A percentile compares a stretch with the other conserved stretches of the same genome.
These are phyloP conservation scores for Hyaloscypha finlandica DNA, from an alignment of 495 filamentous ascomycete species.

Conservation along the genomic window DNA sequence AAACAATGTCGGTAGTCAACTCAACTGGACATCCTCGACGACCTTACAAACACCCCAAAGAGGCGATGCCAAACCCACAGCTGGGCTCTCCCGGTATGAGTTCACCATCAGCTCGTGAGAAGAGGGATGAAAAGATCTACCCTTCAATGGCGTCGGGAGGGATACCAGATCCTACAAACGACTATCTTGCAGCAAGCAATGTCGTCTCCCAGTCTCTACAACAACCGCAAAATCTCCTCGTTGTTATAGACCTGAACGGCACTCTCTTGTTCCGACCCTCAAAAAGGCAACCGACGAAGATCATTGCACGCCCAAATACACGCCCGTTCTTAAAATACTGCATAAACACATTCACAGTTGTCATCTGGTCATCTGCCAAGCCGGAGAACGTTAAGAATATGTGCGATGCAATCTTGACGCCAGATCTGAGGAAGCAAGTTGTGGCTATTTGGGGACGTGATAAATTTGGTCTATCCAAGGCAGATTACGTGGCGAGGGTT, in stretches of 20 bases:
- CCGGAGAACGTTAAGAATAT: constrained; percentile 68
- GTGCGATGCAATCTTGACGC: constrained; percentile 53
- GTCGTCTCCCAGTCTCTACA: constrained; percentile 27
- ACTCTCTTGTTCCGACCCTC: constrained; percentile 75
- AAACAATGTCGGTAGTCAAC: constrained; percentile 2
- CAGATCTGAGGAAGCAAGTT: constrained; percentile 45
- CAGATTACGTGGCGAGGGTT: constrained; percentile 68
- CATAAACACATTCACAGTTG: constrained; percentile 68
- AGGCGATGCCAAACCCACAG: neutral
- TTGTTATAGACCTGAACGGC: constrained; percentile 93
- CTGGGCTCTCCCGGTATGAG: neutral
- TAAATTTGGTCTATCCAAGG: constrained; percentile 61
- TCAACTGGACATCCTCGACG: neutral
- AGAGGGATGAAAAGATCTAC: constrained; percentile 25
- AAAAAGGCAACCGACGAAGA: constrained; percentile 48
- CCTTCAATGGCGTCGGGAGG: constrained; percentile 50
- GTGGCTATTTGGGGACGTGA: constrained; percentile 82
- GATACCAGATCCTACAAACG: constrained; percentile 43
- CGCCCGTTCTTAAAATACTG: constrained; percentile 66
- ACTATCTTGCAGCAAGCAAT: constrained; percentile 42
- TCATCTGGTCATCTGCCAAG: constrained; percentile 89
- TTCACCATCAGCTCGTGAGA: constrained; percentile 6
- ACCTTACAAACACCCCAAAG: neutral
- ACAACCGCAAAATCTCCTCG: constrained; percentile 54
- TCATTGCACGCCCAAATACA: constrained; percentile 63